A percentile compares a stretch with the other conserved stretches of the same genome.
Evolutionary conservation across 1,139 yeast species (phyloP).

Genomic region (Ogataea hybrid): DNA sequence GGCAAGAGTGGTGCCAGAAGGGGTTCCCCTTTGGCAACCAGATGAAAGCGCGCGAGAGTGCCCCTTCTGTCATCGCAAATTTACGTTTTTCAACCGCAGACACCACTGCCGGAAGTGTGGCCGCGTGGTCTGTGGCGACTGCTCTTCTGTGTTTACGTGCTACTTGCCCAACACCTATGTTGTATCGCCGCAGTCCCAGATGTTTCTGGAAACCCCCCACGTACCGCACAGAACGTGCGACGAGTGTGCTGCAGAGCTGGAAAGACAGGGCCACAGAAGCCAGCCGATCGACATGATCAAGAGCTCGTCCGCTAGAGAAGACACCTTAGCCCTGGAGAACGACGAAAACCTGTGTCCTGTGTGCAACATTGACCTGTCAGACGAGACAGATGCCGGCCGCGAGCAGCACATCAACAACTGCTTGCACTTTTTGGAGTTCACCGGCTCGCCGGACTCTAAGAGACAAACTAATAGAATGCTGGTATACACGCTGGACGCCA

Average conservation of each 20-base stretch:
- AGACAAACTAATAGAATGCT: conserved; percentile 74
- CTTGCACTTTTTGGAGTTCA: conserved; percentile 61
- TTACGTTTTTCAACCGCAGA: conserved; percentile 69
- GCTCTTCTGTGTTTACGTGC: conserved; percentile 49
- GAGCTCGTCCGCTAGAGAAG: conserved; percentile 14
- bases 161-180: conserved; percentile 50
- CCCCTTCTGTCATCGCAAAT: conserved; percentile 54
- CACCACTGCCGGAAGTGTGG: conserved; percentile 95
- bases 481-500: conserved; percentile 64
- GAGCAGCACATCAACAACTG: conserved; percentile 74
- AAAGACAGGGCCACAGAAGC: conserved; percentile 39
- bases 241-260: conserved; percentile 61
- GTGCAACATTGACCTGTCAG: conserved; percentile 44
- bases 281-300: conserved; percentile 33
- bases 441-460: conserved; percentile 54
- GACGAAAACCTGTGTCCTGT: conserved; percentile 51
- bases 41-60: conserved; percentile 65
- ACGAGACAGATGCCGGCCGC: conserved; percentile 43
- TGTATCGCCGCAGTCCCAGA: conserved; percentile 45
- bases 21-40: conserved; percentile 71
- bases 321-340: conserved; percentile 18
- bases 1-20: conserved; percentile 14
- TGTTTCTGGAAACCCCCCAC: conserved; percentile 47
- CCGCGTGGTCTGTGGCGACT: conserved; percentile 64
- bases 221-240: conserved; percentile 69